Conservation (phyloP, 805 yeast species). For the Dipodascus geniculatus region DNA sequence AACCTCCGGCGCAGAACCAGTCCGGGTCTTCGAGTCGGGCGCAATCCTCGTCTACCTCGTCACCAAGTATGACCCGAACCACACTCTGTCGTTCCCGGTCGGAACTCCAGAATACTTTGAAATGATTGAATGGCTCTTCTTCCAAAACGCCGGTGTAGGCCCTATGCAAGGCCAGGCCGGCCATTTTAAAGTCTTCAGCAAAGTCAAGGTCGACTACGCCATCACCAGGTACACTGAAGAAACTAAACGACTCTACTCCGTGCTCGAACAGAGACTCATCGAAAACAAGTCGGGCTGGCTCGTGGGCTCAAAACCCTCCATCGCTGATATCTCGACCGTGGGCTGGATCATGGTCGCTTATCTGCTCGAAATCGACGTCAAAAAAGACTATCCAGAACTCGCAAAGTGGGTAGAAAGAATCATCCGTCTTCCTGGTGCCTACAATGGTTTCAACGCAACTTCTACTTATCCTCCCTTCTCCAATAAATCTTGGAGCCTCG, state of each 20-base stretch:
- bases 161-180: slow-evolving; percentile 54
- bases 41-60: slow-evolving; percentile 50
- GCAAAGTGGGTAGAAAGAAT: slow-evolving; percentile 83
- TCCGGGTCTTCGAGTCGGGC: slow-evolving; percentile 42
- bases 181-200: slow-evolving; percentile 35
- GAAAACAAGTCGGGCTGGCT: slow-evolving; percentile 37
- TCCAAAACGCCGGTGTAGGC: slow-evolving; percentile 48
- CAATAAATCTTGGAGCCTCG: neutral
- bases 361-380: slow-evolving; percentile 12
- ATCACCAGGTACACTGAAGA: slow-evolving; percentile 41
- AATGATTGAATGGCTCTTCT: slow-evolving; percentile 35
- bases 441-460: slow-evolving; percentile 19
- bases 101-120: slow-evolving; percentile 35
- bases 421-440: slow-evolving; percentile 81
- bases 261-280: slow-evolving; percentile 38
- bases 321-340: slow-evolving; percentile 42
- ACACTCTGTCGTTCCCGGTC: slow-evolving; percentile 28
- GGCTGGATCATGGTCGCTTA: slow-evolving; percentile 33
- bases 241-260: slow-evolving; percentile 41
- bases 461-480: slow-evolving; percentile 4
- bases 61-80: slow-evolving; percentile 47
- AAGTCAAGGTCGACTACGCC: slow-evolving; percentile 39
- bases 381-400: slow-evolving; percentile 45
- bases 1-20: slow-evolving; percentile 15
- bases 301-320: slow-evolving; percentile 45